Base-by-base conservation (phyloP, 192 early-diverging fungal genomes). In the Coemansia sp. region DNA sequence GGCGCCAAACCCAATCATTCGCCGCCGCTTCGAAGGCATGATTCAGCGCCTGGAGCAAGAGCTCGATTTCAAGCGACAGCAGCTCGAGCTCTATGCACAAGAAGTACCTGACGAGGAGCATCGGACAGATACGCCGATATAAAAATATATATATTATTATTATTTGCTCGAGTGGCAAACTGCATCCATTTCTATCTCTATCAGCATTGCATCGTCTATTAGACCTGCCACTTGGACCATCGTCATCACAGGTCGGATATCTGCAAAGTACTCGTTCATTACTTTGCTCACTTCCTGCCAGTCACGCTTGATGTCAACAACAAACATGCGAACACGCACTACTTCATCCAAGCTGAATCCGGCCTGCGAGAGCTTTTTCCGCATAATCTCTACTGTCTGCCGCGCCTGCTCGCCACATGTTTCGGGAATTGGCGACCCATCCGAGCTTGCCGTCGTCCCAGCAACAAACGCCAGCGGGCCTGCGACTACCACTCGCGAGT, bases 181-280 rank as follows among this genome's bases (percentile, higher is more conserved):
- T 15, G 80, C 80, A 65, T 82, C 77, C 57, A 82, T 69, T 38
- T 86, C 80, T 43, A 86, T 77, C 73, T 86, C 84, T 27, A 86
- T 74, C 18, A 68, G 52, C 74, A 86, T 78, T 49, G 59, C 36
- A 11, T 66, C 44, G 33, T 86, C 76, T 36, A 86, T 79, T 18
- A 86, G 68, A 15, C 47, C 71, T 5, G 52, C 52, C 3, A 86
- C 77, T 51, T 82, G 63, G 5, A 86, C 76, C 77, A 79, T 79
- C 15, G 84, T 82, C 49, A 80, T 77, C 5, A 69, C 84, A 2
- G 84, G 84, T 33, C 51, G 44, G 11, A 61, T 67, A 1, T n/a
- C 22, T 0, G 33, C 38, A 62, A 86, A 83, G 38, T 66, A 68
- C 51, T 60, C 54, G 65, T 65, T 68, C 44, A 82, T 77, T 2